A percentile compares a stretch with the other conserved stretches of the same genome.
Evolutionary conservation across 257 asterid species (phyloP).

Genomic region (Gardenia jasminoides): DNA sequence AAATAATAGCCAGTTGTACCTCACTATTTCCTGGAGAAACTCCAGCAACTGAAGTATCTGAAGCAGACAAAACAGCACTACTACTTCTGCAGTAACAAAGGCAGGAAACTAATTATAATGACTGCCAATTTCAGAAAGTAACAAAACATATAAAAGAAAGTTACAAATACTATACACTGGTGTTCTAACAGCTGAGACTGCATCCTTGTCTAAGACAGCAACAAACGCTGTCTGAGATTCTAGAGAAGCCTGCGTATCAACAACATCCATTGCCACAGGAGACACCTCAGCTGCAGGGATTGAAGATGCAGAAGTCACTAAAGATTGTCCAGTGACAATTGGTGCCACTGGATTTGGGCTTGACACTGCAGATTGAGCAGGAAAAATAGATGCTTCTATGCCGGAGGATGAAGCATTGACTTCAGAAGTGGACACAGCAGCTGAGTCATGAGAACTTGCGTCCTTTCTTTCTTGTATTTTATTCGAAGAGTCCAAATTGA

Average conservation of each 20-base stretch:
- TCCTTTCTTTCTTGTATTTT: constrained; percentile 40
- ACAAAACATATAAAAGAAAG: constrained; percentile 3
- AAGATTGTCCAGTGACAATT: constrained; percentile 39
- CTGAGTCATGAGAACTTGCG: constrained; percentile 34
- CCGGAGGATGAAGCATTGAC: constrained; percentile 36
- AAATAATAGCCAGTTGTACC: constrained; percentile 39
- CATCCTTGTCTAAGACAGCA: constrained; percentile 36
- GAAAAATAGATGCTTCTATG: constrained; percentile 34
- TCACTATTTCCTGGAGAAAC: constrained; percentile 39
- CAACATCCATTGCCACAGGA: constrained; percentile 32
- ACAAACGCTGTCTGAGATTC: constrained; percentile 45
- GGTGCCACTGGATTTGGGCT: constrained; percentile 62
- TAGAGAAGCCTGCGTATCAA: constrained; percentile 33
- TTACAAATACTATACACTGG: constrained; percentile 42
- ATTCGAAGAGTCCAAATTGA: constrained; percentile 31
- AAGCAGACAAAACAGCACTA: constrained; percentile 38
- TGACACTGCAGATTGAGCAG: constrained; percentile 38
- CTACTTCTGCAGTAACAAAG: constrained; percentile 40
- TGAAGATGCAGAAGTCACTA: constrained; percentile 42
- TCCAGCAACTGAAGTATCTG: constrained; percentile 43
- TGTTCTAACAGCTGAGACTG: constrained; percentile 27
- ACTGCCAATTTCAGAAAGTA: constrained; percentile 21
- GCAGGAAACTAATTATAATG: constrained; percentile 17
- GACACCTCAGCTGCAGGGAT: constrained; percentile 44
- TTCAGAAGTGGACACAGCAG: constrained; percentile 42